phyloP scores from a whole-genome alignment of 257 asterid genomes.

The Solanum habrochaites region DNA sequence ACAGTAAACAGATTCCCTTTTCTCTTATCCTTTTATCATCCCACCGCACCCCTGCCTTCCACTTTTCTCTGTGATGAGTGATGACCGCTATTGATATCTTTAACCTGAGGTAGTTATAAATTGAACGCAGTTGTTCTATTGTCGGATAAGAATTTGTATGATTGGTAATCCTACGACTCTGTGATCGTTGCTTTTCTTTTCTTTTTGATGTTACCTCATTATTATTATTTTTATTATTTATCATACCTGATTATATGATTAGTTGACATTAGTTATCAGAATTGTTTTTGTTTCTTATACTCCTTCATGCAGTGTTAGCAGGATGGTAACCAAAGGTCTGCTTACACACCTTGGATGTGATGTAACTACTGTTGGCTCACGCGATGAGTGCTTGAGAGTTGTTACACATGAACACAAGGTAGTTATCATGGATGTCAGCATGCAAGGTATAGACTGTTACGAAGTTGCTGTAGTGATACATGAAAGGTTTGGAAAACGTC shows the following conservation, averaged over 20 bases:
- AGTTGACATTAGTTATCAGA: not conserved
- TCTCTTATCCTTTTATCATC: not conserved
- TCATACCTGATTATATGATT: not conserved
- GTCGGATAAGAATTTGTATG: not conserved
- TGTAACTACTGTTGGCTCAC: conserved; percentile 58
- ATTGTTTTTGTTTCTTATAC: not conserved
- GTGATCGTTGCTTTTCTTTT: not conserved
- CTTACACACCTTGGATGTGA: conserved; percentile 86
- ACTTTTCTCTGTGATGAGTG: not conserved
- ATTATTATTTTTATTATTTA: not conserved
- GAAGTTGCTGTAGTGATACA: conserved; percentile 57
- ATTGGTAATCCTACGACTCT: not conserved
- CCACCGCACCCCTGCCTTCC: not conserved
- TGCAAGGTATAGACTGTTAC: conserved; percentile 45
- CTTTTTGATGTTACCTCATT: not conserved
- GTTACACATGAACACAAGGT: conserved; percentile 65
- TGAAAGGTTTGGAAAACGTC: conserved; percentile 49
- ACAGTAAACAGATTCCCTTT: not conserved
- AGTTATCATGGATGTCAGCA: conserved; percentile 57
- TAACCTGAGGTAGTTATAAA: not conserved
- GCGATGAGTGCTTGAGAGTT: conserved; percentile 68
- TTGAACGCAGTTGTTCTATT: not conserved
- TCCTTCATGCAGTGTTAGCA: conserved; percentile 50
- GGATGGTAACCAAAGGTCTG: conserved; percentile 82
- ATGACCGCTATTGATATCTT: not conserved